phyloP scores from a whole-genome alignment of 176 grass and related monocot species.

The Oropetium thomaeum region DNA sequence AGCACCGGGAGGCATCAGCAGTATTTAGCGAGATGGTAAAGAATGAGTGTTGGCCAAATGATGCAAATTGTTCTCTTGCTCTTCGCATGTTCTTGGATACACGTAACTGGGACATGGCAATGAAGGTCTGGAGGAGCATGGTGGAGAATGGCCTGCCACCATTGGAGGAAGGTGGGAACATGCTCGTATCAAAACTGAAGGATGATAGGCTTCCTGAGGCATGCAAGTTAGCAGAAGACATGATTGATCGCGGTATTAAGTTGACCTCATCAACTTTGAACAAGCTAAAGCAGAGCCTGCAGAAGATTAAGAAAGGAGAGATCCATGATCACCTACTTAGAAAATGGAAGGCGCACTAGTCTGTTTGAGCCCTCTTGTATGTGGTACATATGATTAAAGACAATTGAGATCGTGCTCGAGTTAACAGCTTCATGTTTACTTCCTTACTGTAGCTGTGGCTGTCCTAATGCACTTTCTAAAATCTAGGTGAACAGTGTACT shows the following conservation, averaged over 20 bases:
- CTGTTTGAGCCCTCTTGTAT: slow-evolving; percentile 9
- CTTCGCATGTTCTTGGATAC: slow-evolving; percentile 56
- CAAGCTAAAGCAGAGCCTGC: slow-evolving; percentile 66
- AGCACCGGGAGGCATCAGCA: slow-evolving; percentile 43
- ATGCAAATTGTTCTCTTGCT: slow-evolving; percentile 45
- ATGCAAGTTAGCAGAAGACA: slow-evolving; percentile 84
- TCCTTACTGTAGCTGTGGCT: neutral
- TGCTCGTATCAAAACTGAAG: slow-evolving; percentile 57
- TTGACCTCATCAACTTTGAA: slow-evolving; percentile 60
- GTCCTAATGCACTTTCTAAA: neutral
- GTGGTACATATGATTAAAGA: neutral
- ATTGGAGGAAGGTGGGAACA: slow-evolving; percentile 70
- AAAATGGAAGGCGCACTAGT: slow-evolving; percentile 74
- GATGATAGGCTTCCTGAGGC: slow-evolving; percentile 76
- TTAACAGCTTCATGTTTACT: neutral
- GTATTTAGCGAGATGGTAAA: slow-evolving; percentile 89
- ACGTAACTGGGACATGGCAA: slow-evolving; percentile 47
- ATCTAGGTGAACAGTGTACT: slow-evolving; percentile 9
- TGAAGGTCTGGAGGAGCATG: slow-evolving; percentile 83
- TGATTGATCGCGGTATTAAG: slow-evolving; percentile 82
- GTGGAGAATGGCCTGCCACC: slow-evolving; percentile 48
- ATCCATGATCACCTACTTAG: slow-evolving; percentile 65
- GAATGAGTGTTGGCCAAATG: slow-evolving; percentile 59
- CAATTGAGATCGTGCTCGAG: neutral
- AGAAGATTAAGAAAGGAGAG: slow-evolving; percentile 50